A percentile compares a stretch with the other conserved stretches of the same genome.
These are phyloP conservation scores for Talaromyces sp. DNA, from an alignment of 2,329 filamentous ascomycete species.

Conservation along the genomic window DNA sequence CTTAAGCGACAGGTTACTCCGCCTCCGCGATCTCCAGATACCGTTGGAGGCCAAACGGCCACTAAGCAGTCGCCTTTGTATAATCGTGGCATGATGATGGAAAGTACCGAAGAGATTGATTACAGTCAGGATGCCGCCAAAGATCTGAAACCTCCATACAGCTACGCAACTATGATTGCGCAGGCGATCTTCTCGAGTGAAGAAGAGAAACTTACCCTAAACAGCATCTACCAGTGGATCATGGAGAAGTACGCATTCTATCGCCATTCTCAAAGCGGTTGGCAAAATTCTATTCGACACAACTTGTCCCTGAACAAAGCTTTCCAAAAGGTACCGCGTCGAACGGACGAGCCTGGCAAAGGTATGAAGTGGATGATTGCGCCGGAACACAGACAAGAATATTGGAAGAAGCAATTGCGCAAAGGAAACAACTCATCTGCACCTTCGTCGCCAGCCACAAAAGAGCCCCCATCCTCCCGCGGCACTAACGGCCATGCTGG, in stretches of 20 bases:
- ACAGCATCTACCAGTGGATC: conserved; percentile 92
- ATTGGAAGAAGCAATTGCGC: conserved; percentile 64
- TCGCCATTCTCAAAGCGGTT: conserved; percentile 76
- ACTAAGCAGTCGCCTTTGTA: conserved; percentile 48
- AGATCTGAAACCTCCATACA: conserved; percentile 92
- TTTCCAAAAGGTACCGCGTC: conserved; percentile 88
- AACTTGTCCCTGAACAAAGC: conserved; percentile 93
- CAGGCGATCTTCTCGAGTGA: conserved; percentile 86
- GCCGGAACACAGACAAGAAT: conserved; percentile 78
- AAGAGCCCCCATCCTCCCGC: conserved; percentile 36
- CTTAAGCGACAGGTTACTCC: conserved; percentile 42
- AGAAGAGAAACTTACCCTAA: conserved; percentile 85
- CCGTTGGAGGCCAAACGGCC: conserved; percentile 38
- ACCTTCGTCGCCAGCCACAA: conserved; percentile 46
- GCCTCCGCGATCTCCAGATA: conserved; percentile 40
- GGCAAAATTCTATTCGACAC: conserved; percentile 98
- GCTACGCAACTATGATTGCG: conserved; percentile 94
- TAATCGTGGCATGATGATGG: conserved; percentile 52
- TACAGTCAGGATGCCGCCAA: conserved; percentile 75
- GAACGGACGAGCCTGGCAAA: conserved; percentile 93
- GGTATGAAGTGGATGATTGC: conserved; percentile 99
- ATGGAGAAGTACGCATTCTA: conserved; percentile 91
- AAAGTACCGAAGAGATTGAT: conserved; percentile 52
- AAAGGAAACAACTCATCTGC: conserved; percentile 45
- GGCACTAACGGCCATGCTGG: conserved; percentile 33